These are phyloP conservation scores for Paracamarosporium sp. DNA, from an alignment of 2,329 filamentous ascomycete species.

Conservation along the genomic window DNA sequence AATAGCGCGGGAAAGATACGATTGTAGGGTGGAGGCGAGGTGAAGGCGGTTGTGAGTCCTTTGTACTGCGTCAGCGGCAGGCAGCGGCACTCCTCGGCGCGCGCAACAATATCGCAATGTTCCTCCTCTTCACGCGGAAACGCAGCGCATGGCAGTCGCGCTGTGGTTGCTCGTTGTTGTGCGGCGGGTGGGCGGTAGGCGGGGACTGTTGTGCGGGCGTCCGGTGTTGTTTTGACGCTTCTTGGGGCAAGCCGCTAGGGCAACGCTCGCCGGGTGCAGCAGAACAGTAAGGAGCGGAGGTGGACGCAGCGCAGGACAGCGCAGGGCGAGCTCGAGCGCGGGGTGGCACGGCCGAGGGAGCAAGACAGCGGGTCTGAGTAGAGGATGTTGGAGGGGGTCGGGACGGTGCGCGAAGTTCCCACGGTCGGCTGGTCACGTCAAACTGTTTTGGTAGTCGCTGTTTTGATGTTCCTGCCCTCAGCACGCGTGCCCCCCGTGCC, in stretches of 20 bases:
- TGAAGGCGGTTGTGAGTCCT: slow-evolving; percentile 11
- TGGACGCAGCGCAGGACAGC: slow-evolving; percentile 5
- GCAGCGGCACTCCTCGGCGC: slow-evolving; percentile 7
- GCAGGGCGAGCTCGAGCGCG: slow-evolving; percentile 12
- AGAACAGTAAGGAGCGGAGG: slow-evolving; percentile 11
- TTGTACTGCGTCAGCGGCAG: slow-evolving; percentile 13
- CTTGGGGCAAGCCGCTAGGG: slow-evolving; percentile 12
- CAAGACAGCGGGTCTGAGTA: neutral
- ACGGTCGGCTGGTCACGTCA: slow-evolving; percentile 11
- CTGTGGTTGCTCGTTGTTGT: slow-evolving; percentile 4
- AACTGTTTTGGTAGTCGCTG: slow-evolving; percentile 34
- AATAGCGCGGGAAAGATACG: neutral
- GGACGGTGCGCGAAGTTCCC: slow-evolving; percentile 18
- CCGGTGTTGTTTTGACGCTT: slow-evolving; percentile 12
- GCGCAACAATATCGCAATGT: slow-evolving; percentile 9
- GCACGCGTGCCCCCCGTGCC: slow-evolving; percentile 15
- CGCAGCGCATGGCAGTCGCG: slow-evolving; percentile 16
- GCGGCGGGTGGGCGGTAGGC: slow-evolving; percentile 6
- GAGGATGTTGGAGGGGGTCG: neutral
- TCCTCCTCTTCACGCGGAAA: slow-evolving; percentile 12
- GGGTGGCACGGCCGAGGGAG: neutral
- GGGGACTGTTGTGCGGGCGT: slow-evolving; percentile 9
- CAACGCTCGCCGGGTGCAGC: slow-evolving; percentile 7
- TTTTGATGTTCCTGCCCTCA: slow-evolving; percentile 25
- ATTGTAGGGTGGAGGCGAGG: slow-evolving; percentile 8